Base-by-base conservation (phyloP, 2,329 filamentous ascomycete genomes). In the Fusarium sp. region DNA sequence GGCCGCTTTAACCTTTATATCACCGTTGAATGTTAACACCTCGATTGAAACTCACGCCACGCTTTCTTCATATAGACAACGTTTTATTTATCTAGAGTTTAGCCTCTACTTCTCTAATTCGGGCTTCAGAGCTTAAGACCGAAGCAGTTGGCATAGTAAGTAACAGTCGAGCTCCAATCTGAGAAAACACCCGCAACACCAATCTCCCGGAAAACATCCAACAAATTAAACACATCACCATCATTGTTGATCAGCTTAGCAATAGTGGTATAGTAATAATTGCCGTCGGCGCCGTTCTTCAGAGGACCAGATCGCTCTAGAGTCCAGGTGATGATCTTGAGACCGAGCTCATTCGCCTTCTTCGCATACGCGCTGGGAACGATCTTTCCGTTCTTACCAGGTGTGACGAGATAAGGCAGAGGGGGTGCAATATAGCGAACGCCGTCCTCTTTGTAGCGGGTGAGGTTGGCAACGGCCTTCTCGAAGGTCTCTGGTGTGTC, bases 131-230 rank as follows among this genome's bases (percentile, higher is more conserved):
- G 28, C 38, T 70, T 70, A 14, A 83, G 70, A 20, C 81, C 87
- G 73, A 93, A 90, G 82, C 92, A 94, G 77, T 92, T 94, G 72
- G 91, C 92, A 81, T 92, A 94, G 74, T 91, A 93, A 0, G 90
- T 92, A 13, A 90, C 87, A 0, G 91, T 92, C 17, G 90, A 89
- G 22, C 88, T 88, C 92, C 92, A 94, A 79, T 94, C 92, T 8
- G 88, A 87, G 76, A 94, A 94, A 70, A 94, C 86, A 9, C 86
- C 90, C 36, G 83, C 81, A 20, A 92, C 88, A 2, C 88, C 87
- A 15, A 93, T 88, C 75, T 93, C 82, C 72, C 86, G 84, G 6
- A 94, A 82, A 3, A 92, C 90, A 74, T 94, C 88, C 42, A 94
- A 79, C n/a, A 93, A 84, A 32, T 85, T 88, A 77, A 89, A 93